Evolutionary conservation across 1,284 basidiomycete species (phyloP).

Genomic region (Microbotryum lychnidis-dioicae): DNA sequence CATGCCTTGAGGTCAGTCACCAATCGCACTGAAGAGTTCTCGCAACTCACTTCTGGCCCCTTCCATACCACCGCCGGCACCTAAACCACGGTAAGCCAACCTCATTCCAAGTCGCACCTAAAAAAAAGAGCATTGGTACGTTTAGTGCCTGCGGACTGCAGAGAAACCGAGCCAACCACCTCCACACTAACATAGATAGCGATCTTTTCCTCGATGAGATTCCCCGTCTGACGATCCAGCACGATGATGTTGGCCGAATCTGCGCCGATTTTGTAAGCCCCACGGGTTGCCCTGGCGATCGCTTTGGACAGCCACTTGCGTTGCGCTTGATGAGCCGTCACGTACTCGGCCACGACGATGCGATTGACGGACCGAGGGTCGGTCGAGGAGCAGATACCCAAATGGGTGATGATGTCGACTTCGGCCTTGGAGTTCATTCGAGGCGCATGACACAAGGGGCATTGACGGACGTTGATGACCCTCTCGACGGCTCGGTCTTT

Average conservation of each 20-base stretch:
- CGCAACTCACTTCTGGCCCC: slow-evolving; percentile 60
- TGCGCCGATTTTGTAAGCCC: slow-evolving; percentile 85
- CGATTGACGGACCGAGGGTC: slow-evolving; percentile 86
- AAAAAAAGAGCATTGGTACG: neutral
- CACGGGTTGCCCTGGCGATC: slow-evolving; percentile 53
- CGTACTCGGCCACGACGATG: slow-evolving; percentile 84
- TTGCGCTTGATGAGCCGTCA: slow-evolving; percentile 90
- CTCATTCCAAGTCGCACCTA: slow-evolving; percentile 34
- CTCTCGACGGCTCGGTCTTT: slow-evolving; percentile 43
- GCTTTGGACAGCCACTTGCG: slow-evolving; percentile 93
- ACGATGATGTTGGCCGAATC: slow-evolving; percentile 92
- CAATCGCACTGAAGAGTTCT: neutral
- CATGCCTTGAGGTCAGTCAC: neutral
- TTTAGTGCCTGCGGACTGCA: no score
- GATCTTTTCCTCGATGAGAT: slow-evolving; percentile 94
- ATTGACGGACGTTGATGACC: slow-evolving; percentile 91
- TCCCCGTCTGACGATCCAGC: slow-evolving; percentile 80
- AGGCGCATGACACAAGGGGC: slow-evolving; percentile 85
- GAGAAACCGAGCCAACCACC: neutral
- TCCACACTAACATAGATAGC: slow-evolving; percentile 66
- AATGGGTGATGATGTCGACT: slow-evolving; percentile 45
- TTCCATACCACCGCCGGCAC: slow-evolving; percentile 81
- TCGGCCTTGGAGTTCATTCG: slow-evolving; percentile 77
- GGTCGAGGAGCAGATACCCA: slow-evolving; percentile 81
- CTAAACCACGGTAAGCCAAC: slow-evolving; percentile 39